Conservation (phyloP, 805 yeast species). For the Metschnikowia arizonensis region DNA sequence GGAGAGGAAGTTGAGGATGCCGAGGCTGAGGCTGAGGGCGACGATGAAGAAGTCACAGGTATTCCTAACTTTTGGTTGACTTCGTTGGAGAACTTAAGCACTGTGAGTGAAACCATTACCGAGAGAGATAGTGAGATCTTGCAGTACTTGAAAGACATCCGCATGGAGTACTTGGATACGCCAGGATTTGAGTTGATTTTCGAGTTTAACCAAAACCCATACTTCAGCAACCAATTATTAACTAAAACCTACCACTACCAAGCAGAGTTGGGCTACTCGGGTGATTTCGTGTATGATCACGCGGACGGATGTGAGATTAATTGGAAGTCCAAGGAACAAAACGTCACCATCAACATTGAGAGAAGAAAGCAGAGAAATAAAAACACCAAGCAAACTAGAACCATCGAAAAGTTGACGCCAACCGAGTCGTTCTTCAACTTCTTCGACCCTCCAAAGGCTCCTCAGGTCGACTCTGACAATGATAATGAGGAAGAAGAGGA, state of each 20-base stretch:
- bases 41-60: slow-evolving; percentile 55
- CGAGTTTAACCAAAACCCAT: slow-evolving; percentile 72
- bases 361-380: slow-evolving; percentile 97
- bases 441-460: slow-evolving; percentile 87
- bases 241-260: slow-evolving; percentile 90
- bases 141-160: slow-evolving; percentile 61
- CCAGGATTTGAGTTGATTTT: slow-evolving; percentile 91
- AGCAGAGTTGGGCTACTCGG: slow-evolving; percentile 88
- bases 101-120: slow-evolving; percentile 77
- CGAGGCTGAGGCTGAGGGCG: slow-evolving; percentile 41
- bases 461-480: slow-evolving; percentile 51
- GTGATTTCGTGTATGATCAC: slow-evolving; percentile 95
- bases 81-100: slow-evolving; percentile 80
- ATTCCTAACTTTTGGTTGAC: slow-evolving; percentile 97
- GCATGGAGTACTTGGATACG: slow-evolving; percentile 69
- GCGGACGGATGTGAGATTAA: slow-evolving; percentile 86
- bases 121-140: slow-evolving; percentile 89
- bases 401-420: slow-evolving; percentile 92
- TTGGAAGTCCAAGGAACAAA: slow-evolving; percentile 77
- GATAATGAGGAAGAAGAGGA: slow-evolving; percentile 48
- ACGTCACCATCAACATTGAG: slow-evolving; percentile 83
- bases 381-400: slow-evolving; percentile 92
- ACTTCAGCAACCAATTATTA: slow-evolving; percentile 66
- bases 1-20: slow-evolving; percentile 40
- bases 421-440: slow-evolving; percentile 92